Evolutionary conservation across 73 alveolate species (phyloP).

Genomic region (Tetrahymena malaccensis): DNA sequence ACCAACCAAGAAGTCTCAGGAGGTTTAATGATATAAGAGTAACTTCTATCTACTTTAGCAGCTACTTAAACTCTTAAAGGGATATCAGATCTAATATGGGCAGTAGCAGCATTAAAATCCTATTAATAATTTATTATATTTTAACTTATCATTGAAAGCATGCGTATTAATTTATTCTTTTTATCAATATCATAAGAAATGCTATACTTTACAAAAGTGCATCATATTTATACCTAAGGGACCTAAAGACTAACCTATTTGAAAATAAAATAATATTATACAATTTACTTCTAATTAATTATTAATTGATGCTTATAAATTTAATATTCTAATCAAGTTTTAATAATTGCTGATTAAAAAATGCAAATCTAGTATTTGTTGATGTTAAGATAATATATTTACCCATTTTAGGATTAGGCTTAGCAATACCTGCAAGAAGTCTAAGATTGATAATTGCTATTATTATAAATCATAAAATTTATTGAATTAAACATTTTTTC

Average conservation of each 20-base stretch:
- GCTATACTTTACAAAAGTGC: conserved; percentile 58
- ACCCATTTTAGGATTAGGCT: conserved; percentile 77
- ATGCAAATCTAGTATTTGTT: neutral
- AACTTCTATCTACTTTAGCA: conserved; percentile 67
- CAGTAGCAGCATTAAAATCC: conserved; percentile 65
- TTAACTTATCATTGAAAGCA: neutral
- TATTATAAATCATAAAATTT: neutral
- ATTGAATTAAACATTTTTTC: neutral
- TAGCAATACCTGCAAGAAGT: conserved; percentile 71
- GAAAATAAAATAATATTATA: neutral
- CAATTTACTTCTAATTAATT: neutral
- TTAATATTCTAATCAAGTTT: neutral
- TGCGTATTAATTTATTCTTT: too few species aligned
- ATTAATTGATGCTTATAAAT: neutral
- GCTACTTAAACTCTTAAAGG: conserved; percentile 59
- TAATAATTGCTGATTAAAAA: neutral
- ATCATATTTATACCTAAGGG: conserved; percentile 79
- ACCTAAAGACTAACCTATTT: conserved; percentile 57
- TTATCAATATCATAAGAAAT: too few species aligned
- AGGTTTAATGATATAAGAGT: conserved; percentile 55
- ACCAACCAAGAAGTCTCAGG: conserved; percentile 75
- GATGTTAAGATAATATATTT: neutral
- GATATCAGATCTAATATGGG: conserved; percentile 48
- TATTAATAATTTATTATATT: neutral
- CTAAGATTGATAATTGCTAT: conserved; percentile 40